phyloP scores from a whole-genome alignment of 2,329 filamentous ascomycete genomes.

The Elsinoe perseae region DNA sequence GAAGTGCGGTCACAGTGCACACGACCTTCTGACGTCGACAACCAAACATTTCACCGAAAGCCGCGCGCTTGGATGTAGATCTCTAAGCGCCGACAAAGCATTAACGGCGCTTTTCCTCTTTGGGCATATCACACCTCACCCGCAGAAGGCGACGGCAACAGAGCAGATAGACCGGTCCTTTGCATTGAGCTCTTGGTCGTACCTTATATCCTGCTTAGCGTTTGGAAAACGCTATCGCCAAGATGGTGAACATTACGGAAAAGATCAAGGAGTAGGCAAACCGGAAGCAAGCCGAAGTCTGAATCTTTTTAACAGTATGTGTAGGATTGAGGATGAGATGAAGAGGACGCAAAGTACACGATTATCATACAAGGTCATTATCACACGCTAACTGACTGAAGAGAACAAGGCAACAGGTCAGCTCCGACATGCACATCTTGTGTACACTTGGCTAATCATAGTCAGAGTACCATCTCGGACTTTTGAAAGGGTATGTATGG shows the following conservation, averaged over 20 bases:
- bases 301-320: slow-evolving; percentile 12
- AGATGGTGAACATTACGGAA: slow-evolving; percentile 98
- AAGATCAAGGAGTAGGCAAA: slow-evolving; percentile 92
- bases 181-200: too few relatives aligned
- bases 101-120: not conserved
- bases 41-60: not conserved
- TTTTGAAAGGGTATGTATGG: slow-evolving; percentile 76
- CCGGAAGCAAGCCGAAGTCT: not conserved
- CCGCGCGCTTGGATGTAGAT: not conserved
- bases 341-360: slow-evolving; percentile 85
- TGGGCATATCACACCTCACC: not conserved
- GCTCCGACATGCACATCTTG: slow-evolving; percentile 32
- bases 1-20: not conserved
- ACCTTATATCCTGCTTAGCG: not conserved
- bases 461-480: slow-evolving; percentile 92
- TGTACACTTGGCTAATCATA: slow-evolving; percentile 29
- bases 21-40: slow-evolving; percentile 5
- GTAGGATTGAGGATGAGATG: slow-evolving; percentile 99
- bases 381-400: slow-evolving; percentile 40
- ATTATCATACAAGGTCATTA: slow-evolving; percentile 24
- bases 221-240: slow-evolving; percentile 22
- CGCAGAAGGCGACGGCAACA: not conserved
- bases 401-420: slow-evolving; percentile 97
- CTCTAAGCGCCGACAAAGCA: not conserved
- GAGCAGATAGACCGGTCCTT: too few relatives aligned